Evolutionary conservation across 2,329 filamentous ascomycete genomes (phyloP).

Genomic region (Diaporthe vaccinii): DNA sequence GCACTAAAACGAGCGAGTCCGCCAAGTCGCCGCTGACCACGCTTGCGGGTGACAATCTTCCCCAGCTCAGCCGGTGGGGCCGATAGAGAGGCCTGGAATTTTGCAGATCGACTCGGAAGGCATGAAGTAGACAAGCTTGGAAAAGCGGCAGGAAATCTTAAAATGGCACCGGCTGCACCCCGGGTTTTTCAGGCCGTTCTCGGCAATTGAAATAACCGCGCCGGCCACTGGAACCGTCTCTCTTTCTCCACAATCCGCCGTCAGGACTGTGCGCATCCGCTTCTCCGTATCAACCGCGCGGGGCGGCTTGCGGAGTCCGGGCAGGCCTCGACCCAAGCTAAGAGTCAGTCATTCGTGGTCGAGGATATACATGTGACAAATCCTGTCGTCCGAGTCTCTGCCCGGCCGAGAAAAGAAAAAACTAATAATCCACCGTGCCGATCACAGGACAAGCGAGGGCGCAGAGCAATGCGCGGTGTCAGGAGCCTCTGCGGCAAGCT

Average conservation of each 20-base stretch:
- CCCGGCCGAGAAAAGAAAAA: not conserved
- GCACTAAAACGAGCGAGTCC: slow-evolving; percentile 27
- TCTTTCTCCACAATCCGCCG: not conserved
- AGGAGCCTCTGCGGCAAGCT: not conserved
- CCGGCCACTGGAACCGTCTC: not conserved
- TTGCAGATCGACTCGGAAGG: not conserved
- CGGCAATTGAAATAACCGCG: slow-evolving; percentile 11
- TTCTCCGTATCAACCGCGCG: not conserved
- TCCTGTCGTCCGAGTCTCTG: not conserved
- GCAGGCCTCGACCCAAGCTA: not conserved
- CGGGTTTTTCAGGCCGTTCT: not conserved
- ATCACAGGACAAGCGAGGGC: not conserved
- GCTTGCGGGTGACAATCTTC: not conserved
- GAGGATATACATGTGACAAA: slow-evolving; percentile 2
- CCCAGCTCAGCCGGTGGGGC: slow-evolving; percentile 4
- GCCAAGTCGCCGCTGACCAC: slow-evolving; percentile 13
- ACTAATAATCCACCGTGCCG: not conserved
- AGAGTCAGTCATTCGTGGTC: slow-evolving; percentile 4
- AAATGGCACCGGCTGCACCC: not conserved
- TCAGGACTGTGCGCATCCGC: not conserved
- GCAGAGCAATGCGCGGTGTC: slow-evolving; percentile 2
- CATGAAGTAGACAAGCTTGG: not conserved
- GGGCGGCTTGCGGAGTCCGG: not conserved
- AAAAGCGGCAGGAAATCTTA: not conserved
- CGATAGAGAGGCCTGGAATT: not conserved